Evolutionary conservation across 1,139 yeast genomes (phyloP), one percentile per base, ranked within the genome.

Genomic region (Pichia sp.): DNA sequence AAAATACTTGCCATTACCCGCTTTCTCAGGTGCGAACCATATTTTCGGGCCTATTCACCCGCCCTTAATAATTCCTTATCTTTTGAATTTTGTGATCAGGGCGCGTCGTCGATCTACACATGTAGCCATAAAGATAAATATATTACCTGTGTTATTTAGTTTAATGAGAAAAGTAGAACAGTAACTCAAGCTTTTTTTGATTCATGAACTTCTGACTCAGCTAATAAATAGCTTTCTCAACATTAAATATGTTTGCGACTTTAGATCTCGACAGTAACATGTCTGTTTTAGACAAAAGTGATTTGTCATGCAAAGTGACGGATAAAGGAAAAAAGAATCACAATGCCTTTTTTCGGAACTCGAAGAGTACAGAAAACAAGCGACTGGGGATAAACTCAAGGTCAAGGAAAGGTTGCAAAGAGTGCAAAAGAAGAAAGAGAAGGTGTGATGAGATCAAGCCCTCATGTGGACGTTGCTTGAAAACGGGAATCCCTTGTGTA

Each of bases 391-490:
- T 50, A 3, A 43, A 36, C 5, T 32, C 53, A 6, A 51, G 64
- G 45, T 61, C 62, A 5, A 54, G 61, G 38, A 40, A 44, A 29
- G 66, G 65, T 4, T 64, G 68, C 50, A 42, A 52, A 8, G 63
- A 57, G 26, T 64, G 68, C 51, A 61, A 60, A 50, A 57, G 59
- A 49, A 54, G 59, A 47, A 64, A 62, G 58, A 60, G 63, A 45
- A 61, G 62, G 19, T 66, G 69, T 49, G 62, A 64, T 47, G 67
- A 65, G 15, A 53, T 50, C 7, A 59, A 47, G 30, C 68, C 69
- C 2, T 42, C 44, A 7, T 65, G 69, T 51, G 50, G 57, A 0
- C 56, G 58, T 10, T 66, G 69, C 48, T 42, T 51, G 29, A 60
- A 59, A 30, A 47, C 58, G 26, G 60, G 61, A 16, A 55, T 48